Evolutionary conservation across 1,284 basidiomycete genomes (phyloP).

Genomic region (Rhodotorula sp.): DNA sequence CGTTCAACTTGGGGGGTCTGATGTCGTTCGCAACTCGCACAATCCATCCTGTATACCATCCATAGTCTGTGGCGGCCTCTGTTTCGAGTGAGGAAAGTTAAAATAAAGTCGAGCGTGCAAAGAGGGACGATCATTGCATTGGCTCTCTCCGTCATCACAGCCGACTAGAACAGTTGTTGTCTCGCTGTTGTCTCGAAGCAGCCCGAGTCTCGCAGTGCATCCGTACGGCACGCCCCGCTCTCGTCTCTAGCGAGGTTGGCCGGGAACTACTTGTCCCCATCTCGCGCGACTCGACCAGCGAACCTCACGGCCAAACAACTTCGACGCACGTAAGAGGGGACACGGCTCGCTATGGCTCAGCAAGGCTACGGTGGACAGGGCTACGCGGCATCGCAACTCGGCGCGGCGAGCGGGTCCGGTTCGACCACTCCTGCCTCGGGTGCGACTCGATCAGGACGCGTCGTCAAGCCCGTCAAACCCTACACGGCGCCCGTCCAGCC

Average conservation of each 20-base stretch:
- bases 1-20: not conserved
- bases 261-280: not conserved
- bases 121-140: not conserved
- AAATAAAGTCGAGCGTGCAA: no score
- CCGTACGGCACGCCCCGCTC: no score
- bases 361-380: not conserved
- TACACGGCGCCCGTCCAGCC: constrained; percentile 11
- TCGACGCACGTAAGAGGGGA: not conserved
- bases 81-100: no score
- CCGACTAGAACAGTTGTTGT: not conserved
- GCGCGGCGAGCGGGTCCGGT: constrained; percentile 12
- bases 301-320: not conserved
- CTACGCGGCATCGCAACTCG: not conserved
- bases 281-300: not conserved
- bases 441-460: constrained; percentile 28
- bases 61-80: no score
- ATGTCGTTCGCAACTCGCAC: constrained; percentile 2
- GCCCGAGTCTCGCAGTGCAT: no score
- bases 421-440: constrained; percentile 2
- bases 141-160: not conserved
- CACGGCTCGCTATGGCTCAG: not conserved
- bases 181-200: no score
- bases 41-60: not conserved
- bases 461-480: constrained; percentile 29
- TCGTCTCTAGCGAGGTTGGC: not conserved